Percentiles rank a stretch among this genome's conserved stretches.
Evolutionary conservation across 1,139 yeast genomes (phyloP).

Genomic region (Kodamaea plutei): DNA sequence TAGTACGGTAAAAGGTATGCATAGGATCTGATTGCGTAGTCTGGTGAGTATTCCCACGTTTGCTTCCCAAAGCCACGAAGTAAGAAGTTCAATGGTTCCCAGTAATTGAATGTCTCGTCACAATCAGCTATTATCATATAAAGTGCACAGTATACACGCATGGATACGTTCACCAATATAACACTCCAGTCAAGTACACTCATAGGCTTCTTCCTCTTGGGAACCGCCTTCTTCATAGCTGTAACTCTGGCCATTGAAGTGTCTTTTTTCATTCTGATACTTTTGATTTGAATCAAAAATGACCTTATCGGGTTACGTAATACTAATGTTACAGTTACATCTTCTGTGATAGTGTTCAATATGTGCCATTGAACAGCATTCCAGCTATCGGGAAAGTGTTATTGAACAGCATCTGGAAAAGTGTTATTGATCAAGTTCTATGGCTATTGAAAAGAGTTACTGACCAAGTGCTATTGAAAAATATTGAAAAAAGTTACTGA

Average conservation of each 20-base stretch:
- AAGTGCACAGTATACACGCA: conserved; percentile 45
- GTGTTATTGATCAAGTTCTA: too few relatives aligned
- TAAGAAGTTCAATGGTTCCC: conserved; percentile 86
- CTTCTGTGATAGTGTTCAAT: too few relatives aligned
- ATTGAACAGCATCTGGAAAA: too few relatives aligned
- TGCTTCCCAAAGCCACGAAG: conserved; percentile 84
- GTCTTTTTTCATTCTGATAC: background rate
- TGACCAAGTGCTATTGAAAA: too few relatives aligned
- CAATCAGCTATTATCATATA: conserved; percentile 77
- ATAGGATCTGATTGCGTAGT: conserved; percentile 84
- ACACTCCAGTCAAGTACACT: conserved; percentile 5
- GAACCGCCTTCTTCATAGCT: background rate
- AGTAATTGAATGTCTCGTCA: conserved; percentile 75
- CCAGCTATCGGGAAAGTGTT: too few relatives aligned
- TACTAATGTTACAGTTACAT: background rate
- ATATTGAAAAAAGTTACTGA: too few relatives aligned
- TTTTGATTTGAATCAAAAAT: background rate
- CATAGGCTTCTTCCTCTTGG: conserved; percentile 2
- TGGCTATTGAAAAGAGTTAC: too few relatives aligned
- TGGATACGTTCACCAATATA: conserved; percentile 25
- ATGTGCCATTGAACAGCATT: too few relatives aligned
- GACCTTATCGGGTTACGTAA: background rate
- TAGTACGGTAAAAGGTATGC: conserved; percentile 60
- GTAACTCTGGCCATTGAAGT: conserved; percentile 2
- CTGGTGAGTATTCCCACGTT: conserved; percentile 97